Evolutionary conservation across 306 rosid species (phyloP).

Genomic region (Lagenaria siceraria): DNA sequence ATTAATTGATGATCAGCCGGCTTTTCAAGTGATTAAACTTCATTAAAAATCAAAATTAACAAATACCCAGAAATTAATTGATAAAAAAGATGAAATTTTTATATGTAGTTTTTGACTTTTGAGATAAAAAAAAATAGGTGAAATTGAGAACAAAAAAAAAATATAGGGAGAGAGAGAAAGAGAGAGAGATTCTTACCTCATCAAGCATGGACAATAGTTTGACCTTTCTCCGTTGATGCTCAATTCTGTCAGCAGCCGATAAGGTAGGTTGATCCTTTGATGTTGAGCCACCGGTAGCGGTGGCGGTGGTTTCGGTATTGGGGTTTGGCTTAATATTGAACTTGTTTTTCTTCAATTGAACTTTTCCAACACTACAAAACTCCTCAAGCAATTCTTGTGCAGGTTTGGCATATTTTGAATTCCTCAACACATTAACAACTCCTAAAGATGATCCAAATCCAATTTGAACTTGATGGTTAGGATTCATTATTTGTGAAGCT

Average conservation of each 20-base stretch:
- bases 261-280: constrained; percentile 8
- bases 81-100: background rate
- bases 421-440: constrained; percentile 8
- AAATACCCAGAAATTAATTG: background rate
- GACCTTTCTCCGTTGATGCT: constrained; percentile 19
- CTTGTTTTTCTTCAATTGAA: constrained; percentile 10
- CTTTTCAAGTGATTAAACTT: background rate
- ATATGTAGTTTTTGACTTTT: background rate
- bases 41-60: background rate
- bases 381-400: constrained; percentile 13
- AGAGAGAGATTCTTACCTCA: constrained; percentile 14
- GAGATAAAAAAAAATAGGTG: background rate
- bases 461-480: constrained; percentile 5
- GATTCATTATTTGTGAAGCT: background rate
- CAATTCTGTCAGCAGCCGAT: constrained; percentile 14
- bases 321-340: background rate
- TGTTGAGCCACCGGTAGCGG: background rate
- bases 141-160: background rate
- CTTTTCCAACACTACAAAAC: constrained; percentile 13
- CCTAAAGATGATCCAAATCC: constrained; percentile 13
- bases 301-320: background rate
- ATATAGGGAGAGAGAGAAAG: background rate
- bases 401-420: constrained; percentile 9
- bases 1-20: constrained; percentile 1
- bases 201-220: constrained; percentile 20